Percentiles rank a stretch among this genome's conserved stretches.
Evolutionary conservation across 2,329 filamentous ascomycete species (phyloP).

Genomic region (Epichloe sp.): DNA sequence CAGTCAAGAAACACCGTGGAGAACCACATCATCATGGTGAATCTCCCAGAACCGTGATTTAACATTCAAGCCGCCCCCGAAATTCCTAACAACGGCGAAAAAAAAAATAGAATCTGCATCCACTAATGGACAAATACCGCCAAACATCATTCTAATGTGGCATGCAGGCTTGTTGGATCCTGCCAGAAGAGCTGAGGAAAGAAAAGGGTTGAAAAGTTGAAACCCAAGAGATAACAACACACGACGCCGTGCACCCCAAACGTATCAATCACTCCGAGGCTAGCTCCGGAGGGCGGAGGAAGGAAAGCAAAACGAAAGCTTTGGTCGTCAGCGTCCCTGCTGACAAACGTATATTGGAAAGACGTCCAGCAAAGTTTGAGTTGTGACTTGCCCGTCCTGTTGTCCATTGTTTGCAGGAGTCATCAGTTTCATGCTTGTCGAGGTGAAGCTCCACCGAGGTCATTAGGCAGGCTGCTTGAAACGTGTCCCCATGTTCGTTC

Average conservation of each 20-base stretch:
- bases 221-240: not conserved
- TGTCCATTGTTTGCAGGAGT: not conserved
- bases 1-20: not conserved
- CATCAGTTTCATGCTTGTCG: not conserved
- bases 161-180: not conserved
- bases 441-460: not conserved
- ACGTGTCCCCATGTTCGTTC: not conserved
- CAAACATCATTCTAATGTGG: slow-evolving; percentile 3
- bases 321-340: not conserved
- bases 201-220: not conserved
- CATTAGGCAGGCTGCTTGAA: not conserved
- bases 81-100: not conserved
- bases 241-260: not conserved
- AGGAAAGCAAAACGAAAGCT: not conserved
- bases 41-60: no score
- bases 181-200: not conserved
- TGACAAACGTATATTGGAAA: not conserved
- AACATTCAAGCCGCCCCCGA: not conserved
- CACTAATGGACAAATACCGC: not conserved
- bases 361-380: not conserved
- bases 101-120: not conserved
- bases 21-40: no score
- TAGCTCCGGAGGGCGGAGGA: not conserved
- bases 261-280: not conserved
- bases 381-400: not conserved